Percentiles rank a stretch among this genome's conserved stretches.
These are phyloP conservation scores for Micractinium conductrix DNA, from an alignment of 139 green algal genomes.

Conservation along the genomic window DNA sequence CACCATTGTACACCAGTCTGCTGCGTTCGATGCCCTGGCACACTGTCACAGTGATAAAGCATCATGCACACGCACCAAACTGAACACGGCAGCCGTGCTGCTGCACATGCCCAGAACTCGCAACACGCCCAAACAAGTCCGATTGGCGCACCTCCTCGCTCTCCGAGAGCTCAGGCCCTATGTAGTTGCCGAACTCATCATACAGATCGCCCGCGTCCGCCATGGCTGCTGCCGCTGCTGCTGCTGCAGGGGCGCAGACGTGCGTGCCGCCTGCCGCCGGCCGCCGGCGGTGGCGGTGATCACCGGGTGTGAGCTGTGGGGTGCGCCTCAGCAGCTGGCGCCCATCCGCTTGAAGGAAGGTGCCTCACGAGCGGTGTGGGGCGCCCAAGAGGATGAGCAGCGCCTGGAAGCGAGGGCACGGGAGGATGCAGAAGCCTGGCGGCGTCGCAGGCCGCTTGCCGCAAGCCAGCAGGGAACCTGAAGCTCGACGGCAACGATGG, in stretches of 20 bases:
- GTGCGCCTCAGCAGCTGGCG: conserved; percentile 5
- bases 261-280: conserved; percentile 1
- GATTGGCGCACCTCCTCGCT: conserved; percentile 78
- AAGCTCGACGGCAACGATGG: too few species aligned
- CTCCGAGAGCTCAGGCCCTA: conserved; percentile 90
- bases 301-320: neutral
- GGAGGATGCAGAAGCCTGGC: too few species aligned
- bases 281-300: conserved; percentile 3
- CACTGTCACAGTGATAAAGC: too few species aligned
- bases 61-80: neutral
- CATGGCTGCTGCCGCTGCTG: neutral
- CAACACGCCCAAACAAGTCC: neutral
- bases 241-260: neutral
- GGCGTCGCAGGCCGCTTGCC: too few species aligned
- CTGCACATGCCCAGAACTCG: neutral
- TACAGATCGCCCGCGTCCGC: conserved; percentile 32
- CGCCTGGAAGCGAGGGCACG: too few species aligned
- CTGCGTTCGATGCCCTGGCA: too few species aligned
- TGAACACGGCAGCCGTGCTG: neutral
- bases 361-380: too few species aligned
- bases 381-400: too few species aligned
- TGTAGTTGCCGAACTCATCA: conserved; percentile 99
- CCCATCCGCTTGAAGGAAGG: conserved; percentile 22
- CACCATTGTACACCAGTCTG: too few species aligned
- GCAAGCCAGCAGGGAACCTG: too few species aligned